Evolutionary conservation across 352 stramenopile species (phyloP).

Genomic region (Thraustotheca clavata): DNA sequence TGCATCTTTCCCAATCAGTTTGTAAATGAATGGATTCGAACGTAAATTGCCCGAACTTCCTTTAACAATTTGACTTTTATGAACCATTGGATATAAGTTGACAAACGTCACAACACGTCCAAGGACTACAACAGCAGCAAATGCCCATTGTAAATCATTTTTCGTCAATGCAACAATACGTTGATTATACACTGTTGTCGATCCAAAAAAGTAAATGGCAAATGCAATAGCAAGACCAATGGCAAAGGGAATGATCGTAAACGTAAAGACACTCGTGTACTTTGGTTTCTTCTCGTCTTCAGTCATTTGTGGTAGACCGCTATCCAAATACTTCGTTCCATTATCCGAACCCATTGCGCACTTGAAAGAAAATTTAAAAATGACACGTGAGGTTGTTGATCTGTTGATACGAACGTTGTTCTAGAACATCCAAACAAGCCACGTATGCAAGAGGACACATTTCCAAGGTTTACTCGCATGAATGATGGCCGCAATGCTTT

Average conservation of each 20-base stretch:
- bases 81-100: slow-evolving; percentile 2
- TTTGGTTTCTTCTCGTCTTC: slow-evolving; percentile 7
- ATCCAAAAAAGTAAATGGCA: background rate
- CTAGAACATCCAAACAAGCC: too few relatives aligned
- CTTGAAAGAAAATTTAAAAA: too few relatives aligned
- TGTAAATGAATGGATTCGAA: slow-evolving; percentile 23
- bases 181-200: background rate
- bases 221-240: slow-evolving; percentile 3
- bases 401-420: too few relatives aligned
- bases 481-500: too few relatives aligned
- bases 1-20: slow-evolving; percentile 9
- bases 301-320: slow-evolving; percentile 7
- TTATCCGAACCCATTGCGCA: slow-evolving; percentile 17
- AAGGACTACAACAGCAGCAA: slow-evolving; percentile 5
- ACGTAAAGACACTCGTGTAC: background rate
- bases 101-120: slow-evolving; percentile 16
- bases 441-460: too few relatives aligned
- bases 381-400: too few relatives aligned
- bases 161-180: slow-evolving; percentile 5
- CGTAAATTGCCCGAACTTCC: slow-evolving; percentile 19
- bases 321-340: slow-evolving; percentile 2
- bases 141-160: slow-evolving; percentile 14
- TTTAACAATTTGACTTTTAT: slow-evolving; percentile 9
- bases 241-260: background rate
- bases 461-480: too few relatives aligned